Conservation (phyloP, 306 rosid genomes). For the Glycine soja region DNA sequence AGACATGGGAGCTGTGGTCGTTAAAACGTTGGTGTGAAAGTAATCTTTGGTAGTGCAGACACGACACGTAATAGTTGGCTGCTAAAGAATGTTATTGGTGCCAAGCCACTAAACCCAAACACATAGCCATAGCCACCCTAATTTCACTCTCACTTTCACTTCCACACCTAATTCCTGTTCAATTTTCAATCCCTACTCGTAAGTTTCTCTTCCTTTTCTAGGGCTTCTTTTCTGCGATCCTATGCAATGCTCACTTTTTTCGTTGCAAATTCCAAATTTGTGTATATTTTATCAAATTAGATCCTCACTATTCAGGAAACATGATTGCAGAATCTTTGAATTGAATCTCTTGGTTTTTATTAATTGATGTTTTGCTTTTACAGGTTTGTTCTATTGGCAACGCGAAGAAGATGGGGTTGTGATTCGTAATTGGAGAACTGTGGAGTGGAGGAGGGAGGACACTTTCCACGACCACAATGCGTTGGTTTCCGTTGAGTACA, state of each 20-base stretch:
- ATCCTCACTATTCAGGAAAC: neutral
- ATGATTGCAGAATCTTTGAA: neutral
- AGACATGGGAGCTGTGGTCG: neutral
- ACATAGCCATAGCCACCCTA: slow-evolving; percentile 17
- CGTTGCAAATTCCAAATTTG: neutral
- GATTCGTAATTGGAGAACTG: slow-evolving; percentile 42
- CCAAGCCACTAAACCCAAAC: slow-evolving; percentile 7
- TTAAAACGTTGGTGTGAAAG: neutral
- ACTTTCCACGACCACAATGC: slow-evolving; percentile 56
- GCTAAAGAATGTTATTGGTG: slow-evolving; percentile 19
- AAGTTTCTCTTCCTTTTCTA: slow-evolving; percentile 42
- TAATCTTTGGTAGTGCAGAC: neutral
- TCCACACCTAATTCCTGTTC: neutral
- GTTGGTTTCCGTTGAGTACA: slow-evolving; percentile 70
- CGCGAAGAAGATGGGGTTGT: slow-evolving; percentile 50
- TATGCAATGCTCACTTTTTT: neutral
- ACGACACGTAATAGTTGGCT: neutral
- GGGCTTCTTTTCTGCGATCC: slow-evolving; percentile 24
- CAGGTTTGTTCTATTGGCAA: slow-evolving; percentile 30
- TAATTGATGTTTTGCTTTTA: slow-evolving; percentile 16
- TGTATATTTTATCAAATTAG: neutral
- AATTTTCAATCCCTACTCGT: slow-evolving; percentile 41
- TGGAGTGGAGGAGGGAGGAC: slow-evolving; percentile 34
- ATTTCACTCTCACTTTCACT: neutral
- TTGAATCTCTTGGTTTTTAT: slow-evolving; percentile 2